phyloP scores from a whole-genome alignment of 768 basidiomycete genomes.

The Harrya chromipes region DNA sequence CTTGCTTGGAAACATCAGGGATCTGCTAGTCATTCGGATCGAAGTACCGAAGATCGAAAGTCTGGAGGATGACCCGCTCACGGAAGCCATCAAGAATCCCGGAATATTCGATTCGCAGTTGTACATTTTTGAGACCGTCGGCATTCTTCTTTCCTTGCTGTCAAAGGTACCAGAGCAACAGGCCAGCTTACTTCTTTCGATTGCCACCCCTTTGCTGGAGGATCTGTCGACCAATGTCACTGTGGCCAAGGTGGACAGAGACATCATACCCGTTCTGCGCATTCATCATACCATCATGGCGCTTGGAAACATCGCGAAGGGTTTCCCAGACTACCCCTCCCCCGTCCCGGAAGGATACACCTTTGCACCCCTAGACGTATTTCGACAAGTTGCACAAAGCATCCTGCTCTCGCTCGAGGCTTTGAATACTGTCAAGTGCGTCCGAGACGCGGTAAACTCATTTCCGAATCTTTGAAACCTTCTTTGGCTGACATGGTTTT shows the following conservation, averaged over 20 bases:
- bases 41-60: slow-evolving; percentile 77
- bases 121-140: slow-evolving; percentile 91
- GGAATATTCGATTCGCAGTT: slow-evolving; percentile 83
- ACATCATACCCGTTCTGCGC: slow-evolving; percentile 76
- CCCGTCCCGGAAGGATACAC: slow-evolving; percentile 63
- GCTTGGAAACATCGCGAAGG: slow-evolving; percentile 91
- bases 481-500: slow-evolving; percentile 9
- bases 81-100: slow-evolving; percentile 75
- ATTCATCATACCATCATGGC: slow-evolving; percentile 95
- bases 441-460: slow-evolving; percentile 84
- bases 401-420: slow-evolving; percentile 84
- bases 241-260: slow-evolving; percentile 54
- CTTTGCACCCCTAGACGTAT: slow-evolving; percentile 71
- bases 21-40: slow-evolving; percentile 72
- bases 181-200: slow-evolving; percentile 62
- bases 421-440: slow-evolving; percentile 82
- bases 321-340: slow-evolving; percentile 89
- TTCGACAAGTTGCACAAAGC: slow-evolving; percentile 81
- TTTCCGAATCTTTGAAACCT: not conserved
- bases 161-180: slow-evolving; percentile 66
- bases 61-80: slow-evolving; percentile 66
- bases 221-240: slow-evolving; percentile 61
- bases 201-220: slow-evolving; percentile 79
- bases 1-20: slow-evolving; percentile 71
- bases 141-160: slow-evolving; percentile 78